Base-by-base conservation (phyloP, 768 basidiomycete genomes). In the Tephrocybe rancida region DNA sequence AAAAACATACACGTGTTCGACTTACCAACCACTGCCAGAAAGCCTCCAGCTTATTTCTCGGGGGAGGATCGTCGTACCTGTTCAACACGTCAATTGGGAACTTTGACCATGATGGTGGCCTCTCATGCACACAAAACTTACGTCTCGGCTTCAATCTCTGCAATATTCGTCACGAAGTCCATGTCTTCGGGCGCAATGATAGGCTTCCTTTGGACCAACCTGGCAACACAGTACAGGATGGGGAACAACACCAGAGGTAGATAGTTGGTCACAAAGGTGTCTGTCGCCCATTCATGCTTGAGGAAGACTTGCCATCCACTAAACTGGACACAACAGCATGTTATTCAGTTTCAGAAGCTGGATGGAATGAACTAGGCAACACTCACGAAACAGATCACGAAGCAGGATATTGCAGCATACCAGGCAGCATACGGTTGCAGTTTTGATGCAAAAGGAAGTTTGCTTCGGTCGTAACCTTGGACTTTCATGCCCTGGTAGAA, bases 181-280 rank as follows among this genome's bases (percentile, higher is more conserved):
- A 98, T 95, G 30, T 95, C 84, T 19, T 77, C 64, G 0, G 85
- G 58, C 29, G 70, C 65, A 39, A 85, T 72, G 24, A 74, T 59
- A 18, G 74, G 73, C 38, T 72, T 70, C 62, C 76, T 80, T 52
- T 75, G 81, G 65, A 75, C 78, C 35, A 87, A 55, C 62, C 82
- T 83, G 55, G 85, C 81, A 16, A 70, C 77, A 32, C 77, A 7
- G 69, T 90, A 96, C 32, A 96, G 64, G 45, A 94, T 48, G 18
- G 92, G 91, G 83, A 94, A 92, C 27, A 86, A 48, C n/a, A 64
- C 58, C 5, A 85, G 66, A 19, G 88, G 90, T 39, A 94, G 65
- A 68, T 95, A 97, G 67, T 84, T 92, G 21, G 92, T 93, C 49
- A 95, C 77, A 61, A 96, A 95, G n/a, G 69, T 78, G 26, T 81